Conservation (phyloP, 2,329 filamentous ascomycete species). For the Alternaria dauci region DNA sequence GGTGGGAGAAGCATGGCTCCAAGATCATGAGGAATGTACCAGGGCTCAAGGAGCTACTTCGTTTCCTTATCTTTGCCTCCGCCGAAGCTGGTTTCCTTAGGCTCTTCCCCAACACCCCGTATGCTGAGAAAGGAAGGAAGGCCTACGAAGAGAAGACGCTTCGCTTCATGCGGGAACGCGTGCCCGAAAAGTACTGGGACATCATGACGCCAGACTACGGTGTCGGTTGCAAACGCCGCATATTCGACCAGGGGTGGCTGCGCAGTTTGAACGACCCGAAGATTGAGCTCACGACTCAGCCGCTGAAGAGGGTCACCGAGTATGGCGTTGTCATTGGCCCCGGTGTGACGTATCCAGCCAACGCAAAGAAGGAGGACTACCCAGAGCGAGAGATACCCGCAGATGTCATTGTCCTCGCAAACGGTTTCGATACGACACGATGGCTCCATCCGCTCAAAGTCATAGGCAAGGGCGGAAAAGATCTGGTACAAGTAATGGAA, state of each 20-base stretch:
- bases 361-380: slow-evolving; percentile 43
- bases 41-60: slow-evolving; percentile 56
- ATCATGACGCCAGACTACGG: slow-evolving; percentile 69
- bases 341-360: slow-evolving; percentile 56
- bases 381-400: slow-evolving; percentile 59
- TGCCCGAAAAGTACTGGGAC: slow-evolving; percentile 68
- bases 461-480: slow-evolving; percentile 59
- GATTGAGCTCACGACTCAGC: slow-evolving; percentile 63
- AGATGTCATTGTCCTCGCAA: slow-evolving; percentile 69
- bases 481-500: slow-evolving; percentile 65
- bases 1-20: slow-evolving; percentile 59
- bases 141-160: slow-evolving; percentile 56
- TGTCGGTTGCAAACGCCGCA: slow-evolving; percentile 70
- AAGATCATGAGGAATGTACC: slow-evolving; percentile 60
- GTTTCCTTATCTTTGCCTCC: slow-evolving; percentile 57
- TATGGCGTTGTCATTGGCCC: slow-evolving; percentile 62
- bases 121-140: slow-evolving; percentile 52
- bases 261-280: slow-evolving; percentile 61
- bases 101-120: slow-evolving; percentile 54
- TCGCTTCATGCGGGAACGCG: slow-evolving; percentile 57
- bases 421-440: slow-evolving; percentile 66
- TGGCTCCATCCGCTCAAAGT: slow-evolving; percentile 65
- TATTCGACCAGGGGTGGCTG: slow-evolving; percentile 67
- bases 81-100: slow-evolving; percentile 57
- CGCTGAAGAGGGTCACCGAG: slow-evolving; percentile 59